Conservation (phyloP, 176 grass and related monocot genomes). For the Oryza glaberrima region DNA sequence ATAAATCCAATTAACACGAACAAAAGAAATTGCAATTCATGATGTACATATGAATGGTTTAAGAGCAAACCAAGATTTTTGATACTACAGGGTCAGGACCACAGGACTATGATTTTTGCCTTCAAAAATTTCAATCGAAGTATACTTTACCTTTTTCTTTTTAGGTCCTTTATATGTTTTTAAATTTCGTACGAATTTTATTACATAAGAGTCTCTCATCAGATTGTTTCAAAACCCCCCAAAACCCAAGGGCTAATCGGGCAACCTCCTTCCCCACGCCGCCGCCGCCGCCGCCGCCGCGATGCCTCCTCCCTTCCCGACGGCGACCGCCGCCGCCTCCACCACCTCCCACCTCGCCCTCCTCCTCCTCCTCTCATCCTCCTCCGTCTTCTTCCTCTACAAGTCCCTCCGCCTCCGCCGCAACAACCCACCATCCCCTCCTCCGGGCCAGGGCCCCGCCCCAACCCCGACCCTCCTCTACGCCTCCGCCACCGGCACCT, state of each 20-base stretch:
- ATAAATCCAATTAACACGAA: too few relatives aligned
- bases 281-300: background rate
- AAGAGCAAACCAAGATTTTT: too few relatives aligned
- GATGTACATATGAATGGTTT: background rate
- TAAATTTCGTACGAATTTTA: background rate
- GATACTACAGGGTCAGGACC: too few relatives aligned
- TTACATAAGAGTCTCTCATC: too few relatives aligned
- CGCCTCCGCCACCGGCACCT: slow-evolving; percentile 72
- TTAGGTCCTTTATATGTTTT: too few relatives aligned
- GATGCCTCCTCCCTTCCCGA: slow-evolving; percentile 33
- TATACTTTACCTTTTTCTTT: too few relatives aligned
- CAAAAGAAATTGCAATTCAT: background rate
- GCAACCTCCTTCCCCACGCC: background rate
- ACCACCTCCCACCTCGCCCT: slow-evolving; percentile 53
- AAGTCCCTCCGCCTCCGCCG: slow-evolving; percentile 63
- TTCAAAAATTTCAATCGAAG: too few relatives aligned
- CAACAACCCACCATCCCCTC: slow-evolving; percentile 4
- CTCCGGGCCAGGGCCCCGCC: background rate
- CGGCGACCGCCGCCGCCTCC: slow-evolving; percentile 30
- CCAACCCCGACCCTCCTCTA: slow-evolving; percentile 62
- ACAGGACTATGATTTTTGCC: too few relatives aligned
- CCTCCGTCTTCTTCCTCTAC: slow-evolving; percentile 73
- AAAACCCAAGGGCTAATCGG: slow-evolving; percentile 42
- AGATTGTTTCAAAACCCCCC: background rate
- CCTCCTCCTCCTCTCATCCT: slow-evolving; percentile 71